phyloP scores from a whole-genome alignment of 495 filamentous ascomycete genomes.

The Glarea lozoyensis region DNA sequence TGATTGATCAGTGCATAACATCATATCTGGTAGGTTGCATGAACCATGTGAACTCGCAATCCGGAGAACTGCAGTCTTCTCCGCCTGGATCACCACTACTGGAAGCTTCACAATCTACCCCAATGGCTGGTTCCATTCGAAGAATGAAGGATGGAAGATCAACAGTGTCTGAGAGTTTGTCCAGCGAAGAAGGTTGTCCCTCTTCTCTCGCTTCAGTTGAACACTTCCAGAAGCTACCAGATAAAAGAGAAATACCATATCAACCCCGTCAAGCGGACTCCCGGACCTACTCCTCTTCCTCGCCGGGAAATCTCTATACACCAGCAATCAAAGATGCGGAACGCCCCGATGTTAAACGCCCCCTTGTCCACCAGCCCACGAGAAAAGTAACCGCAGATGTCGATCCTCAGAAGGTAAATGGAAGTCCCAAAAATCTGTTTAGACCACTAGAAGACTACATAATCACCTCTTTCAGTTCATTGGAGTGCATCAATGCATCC shows the following conservation, averaged over 20 bases:
- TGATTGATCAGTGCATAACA: slow-evolving; percentile 46
- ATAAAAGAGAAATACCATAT: too few species aligned
- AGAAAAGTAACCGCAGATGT: background rate
- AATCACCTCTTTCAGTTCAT: slow-evolving; percentile 53
- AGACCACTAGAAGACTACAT: slow-evolving; percentile 70
- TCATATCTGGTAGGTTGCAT: slow-evolving; percentile 34
- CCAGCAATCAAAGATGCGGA: too few species aligned
- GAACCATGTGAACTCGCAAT: slow-evolving; percentile 10
- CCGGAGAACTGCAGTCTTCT: background rate
- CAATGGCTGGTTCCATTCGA: too few species aligned
- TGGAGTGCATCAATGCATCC: slow-evolving; percentile 63
- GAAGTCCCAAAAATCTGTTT: slow-evolving; percentile 42
- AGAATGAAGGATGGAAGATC: too few species aligned
- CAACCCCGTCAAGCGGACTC: slow-evolving; percentile 1
- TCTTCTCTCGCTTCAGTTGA: too few species aligned
- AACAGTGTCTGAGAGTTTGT: too few species aligned
- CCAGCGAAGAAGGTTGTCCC: too few species aligned
- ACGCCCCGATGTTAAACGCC: too few species aligned
- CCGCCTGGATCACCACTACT: slow-evolving; percentile 1
- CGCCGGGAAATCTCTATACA: slow-evolving; percentile 14
- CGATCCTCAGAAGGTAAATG: background rate
- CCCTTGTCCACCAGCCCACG: too few species aligned
- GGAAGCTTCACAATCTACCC: background rate
- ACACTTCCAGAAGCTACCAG: too few species aligned
- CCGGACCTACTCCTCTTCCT: slow-evolving; percentile 14